These are phyloP conservation scores for Ploettnerulaceae sp. DNA, from an alignment of 2,329 filamentous ascomycete genomes.

Conservation along the genomic window DNA sequence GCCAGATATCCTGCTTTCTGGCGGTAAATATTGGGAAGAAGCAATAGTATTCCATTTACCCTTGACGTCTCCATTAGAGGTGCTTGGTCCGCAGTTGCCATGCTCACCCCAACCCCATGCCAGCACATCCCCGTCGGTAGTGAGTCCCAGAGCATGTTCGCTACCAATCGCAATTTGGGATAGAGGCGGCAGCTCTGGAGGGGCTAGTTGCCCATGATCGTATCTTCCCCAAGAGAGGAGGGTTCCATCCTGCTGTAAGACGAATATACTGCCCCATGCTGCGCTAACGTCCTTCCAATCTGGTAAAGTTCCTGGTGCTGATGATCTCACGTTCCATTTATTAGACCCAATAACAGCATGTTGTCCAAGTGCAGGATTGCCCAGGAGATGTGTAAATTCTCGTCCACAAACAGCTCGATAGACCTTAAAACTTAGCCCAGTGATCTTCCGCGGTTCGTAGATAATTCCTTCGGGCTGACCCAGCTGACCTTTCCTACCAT, in stretches of 20 bases:
- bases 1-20: conserved; percentile 47
- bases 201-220: conserved; percentile 77
- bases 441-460: conserved; percentile 57
- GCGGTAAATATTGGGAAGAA: conserved; percentile 49
- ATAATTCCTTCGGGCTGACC: conserved; percentile 53
- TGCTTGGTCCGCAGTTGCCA: conserved; percentile 80
- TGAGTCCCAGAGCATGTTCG: conserved; percentile 78
- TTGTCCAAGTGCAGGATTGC: conserved; percentile 49
- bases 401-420: conserved; percentile 69
- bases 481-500: conserved; percentile 78
- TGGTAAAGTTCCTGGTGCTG: conserved; percentile 47
- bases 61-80: conserved; percentile 61
- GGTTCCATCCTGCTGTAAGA: conserved; percentile 56
- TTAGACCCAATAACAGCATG: conserved; percentile 67
- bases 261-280: conserved; percentile 78
- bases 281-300: conserved; percentile 67
- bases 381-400: conserved; percentile 76
- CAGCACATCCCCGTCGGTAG: conserved; percentile 60
- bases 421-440: conserved; percentile 55
- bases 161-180: conserved; percentile 73
- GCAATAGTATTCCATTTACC: conserved; percentile 64
- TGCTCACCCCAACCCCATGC: conserved; percentile 98
- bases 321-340: conserved; percentile 63
- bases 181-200: conserved; percentile 53
- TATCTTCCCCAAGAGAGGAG: conserved; percentile 76